phyloP scores from a whole-genome alignment of 2,329 filamentous ascomycete genomes.

The Phoma herbarum region DNA sequence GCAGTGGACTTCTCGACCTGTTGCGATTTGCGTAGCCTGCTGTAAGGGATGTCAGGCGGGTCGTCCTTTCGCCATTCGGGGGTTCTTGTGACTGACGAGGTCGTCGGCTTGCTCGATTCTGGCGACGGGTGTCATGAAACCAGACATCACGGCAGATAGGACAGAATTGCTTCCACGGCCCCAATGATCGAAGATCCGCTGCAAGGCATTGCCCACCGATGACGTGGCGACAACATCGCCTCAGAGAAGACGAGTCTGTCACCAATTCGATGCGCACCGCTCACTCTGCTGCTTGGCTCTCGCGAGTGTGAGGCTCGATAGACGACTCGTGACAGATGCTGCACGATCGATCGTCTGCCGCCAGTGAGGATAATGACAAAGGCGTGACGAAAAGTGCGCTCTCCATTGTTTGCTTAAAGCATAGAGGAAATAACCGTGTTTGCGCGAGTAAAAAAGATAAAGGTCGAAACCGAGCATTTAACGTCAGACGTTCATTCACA shows the following conservation, averaged over 20 bases:
- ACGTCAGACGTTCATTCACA: neutral
- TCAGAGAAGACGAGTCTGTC: neutral
- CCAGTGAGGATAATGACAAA: neutral
- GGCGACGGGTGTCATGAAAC: neutral
- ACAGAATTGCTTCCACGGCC: constrained; percentile 11
- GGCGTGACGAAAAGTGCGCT: constrained; percentile 14
- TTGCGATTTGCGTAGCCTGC: neutral
- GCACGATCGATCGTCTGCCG: constrained; percentile 2
- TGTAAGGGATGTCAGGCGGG: neutral
- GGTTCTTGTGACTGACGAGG: neutral
- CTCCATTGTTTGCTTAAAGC: neutral
- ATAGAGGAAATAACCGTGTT: too few relatives aligned
- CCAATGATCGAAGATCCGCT: constrained; percentile 7
- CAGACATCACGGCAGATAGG: constrained; percentile 12
- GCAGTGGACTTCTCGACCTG: neutral
- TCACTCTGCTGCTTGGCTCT: constrained; percentile 1
- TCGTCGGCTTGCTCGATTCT: neutral
- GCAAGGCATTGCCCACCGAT: constrained; percentile 11
- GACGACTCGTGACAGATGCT: constrained; percentile 18
- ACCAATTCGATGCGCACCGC: constrained; percentile 18
- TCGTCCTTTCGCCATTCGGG: neutral
- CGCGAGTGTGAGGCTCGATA: neutral
- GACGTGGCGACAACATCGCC: constrained; percentile 18
- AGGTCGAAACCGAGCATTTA: neutral
- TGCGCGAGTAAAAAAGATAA: too few relatives aligned